phyloP scores from a whole-genome alignment of 345 rosid genomes.

The Hevea brasiliensis region DNA sequence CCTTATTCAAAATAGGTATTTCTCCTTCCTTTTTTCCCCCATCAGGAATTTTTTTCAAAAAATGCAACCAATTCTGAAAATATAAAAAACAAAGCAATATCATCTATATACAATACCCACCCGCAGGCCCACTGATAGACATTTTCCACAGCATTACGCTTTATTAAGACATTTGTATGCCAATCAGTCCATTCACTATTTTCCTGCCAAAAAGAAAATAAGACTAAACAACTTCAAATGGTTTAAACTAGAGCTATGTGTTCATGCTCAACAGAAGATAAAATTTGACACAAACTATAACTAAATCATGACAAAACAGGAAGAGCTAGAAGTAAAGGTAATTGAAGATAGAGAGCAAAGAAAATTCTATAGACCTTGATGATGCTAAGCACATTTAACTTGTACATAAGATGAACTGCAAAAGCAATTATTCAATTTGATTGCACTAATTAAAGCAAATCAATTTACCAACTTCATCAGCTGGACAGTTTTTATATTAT shows the following conservation, averaged over 20 bases:
- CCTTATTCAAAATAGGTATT: not conserved
- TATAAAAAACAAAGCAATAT: not conserved
- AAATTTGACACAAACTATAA: not conserved
- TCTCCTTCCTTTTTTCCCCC: not conserved
- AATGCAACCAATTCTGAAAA: not conserved
- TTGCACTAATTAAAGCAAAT: not conserved
- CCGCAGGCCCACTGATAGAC: slow-evolving; percentile 89
- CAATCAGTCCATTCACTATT: slow-evolving; percentile 70
- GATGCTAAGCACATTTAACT: not conserved
- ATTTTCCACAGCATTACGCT: slow-evolving; percentile 82
- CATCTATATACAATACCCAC: slow-evolving; percentile 46
- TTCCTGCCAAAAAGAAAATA: slow-evolving; percentile 45
- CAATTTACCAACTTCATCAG: not conserved
- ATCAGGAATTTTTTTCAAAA: not conserved
- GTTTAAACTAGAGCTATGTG: not conserved
- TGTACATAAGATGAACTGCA: not conserved
- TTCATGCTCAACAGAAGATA: not conserved
- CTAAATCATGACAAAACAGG: not conserved
- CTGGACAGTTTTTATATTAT: not conserved
- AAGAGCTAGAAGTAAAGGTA: not conserved
- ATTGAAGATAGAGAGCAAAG: not conserved
- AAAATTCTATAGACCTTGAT: not conserved
- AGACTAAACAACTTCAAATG: not conserved
- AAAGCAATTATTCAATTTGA: not conserved
- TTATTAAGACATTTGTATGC: slow-evolving; percentile 64